Percentiles rank a stretch among this genome's conserved stretches.
phyloP scores from a whole-genome alignment of 1,284 basidiomycete species.

The Rhodotorula glutinis region DNA sequence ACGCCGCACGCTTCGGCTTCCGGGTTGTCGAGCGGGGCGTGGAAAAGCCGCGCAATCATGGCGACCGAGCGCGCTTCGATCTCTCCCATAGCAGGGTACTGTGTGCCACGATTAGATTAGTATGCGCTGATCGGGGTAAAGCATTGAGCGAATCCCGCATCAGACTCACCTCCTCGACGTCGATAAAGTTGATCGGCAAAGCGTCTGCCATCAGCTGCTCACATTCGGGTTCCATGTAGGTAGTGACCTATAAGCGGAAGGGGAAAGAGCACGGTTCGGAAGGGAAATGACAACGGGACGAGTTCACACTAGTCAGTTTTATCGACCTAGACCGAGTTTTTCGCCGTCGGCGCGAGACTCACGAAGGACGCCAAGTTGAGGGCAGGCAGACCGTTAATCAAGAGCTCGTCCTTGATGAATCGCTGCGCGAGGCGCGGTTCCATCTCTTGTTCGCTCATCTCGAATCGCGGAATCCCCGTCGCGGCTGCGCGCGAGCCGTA shows the following conservation, averaged over 20 bases:
- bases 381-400: constrained; percentile 36
- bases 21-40: constrained; percentile 46
- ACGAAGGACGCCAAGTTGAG: constrained; percentile 39
- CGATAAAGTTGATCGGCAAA: constrained; percentile 44
- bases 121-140: too few species aligned
- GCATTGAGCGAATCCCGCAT: too few species aligned
- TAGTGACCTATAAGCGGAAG: constrained; percentile 29
- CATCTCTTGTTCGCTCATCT: constrained; percentile 40
- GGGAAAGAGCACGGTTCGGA: too few species aligned
- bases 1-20: constrained; percentile 42
- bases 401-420: constrained; percentile 33
- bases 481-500: constrained; percentile 44
- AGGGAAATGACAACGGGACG: too few species aligned
- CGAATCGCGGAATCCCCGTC: constrained; percentile 35
- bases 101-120: too few species aligned
- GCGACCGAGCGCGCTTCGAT: constrained; percentile 58
- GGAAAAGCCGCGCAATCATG: constrained; percentile 47
- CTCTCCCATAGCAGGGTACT: constrained; percentile 42
- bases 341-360: not conserved
- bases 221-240: constrained; percentile 40
- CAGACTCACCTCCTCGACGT: constrained; percentile 39
- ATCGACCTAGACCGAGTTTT: not conserved
- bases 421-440: constrained; percentile 23
- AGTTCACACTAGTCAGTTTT: too few species aligned
- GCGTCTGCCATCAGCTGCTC: constrained; percentile 21